Percentiles rank a stretch among this genome's conserved stretches.
Evolutionary conservation across 768 basidiomycete genomes (phyloP).

Genomic region (Suillus subluteus): DNA sequence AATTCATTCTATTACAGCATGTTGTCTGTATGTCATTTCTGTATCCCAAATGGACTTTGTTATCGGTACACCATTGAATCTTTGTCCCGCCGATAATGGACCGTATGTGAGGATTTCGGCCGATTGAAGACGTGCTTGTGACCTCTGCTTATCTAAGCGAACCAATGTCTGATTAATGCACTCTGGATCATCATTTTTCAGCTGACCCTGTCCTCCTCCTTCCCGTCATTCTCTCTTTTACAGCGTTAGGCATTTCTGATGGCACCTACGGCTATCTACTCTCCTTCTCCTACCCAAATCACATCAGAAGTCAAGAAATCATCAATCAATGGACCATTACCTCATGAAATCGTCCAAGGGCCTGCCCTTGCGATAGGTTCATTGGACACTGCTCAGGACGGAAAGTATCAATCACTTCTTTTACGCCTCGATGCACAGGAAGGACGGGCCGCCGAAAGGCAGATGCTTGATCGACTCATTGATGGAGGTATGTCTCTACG

Average conservation of each 20-base stretch:
- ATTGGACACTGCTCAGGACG: constrained; percentile 75
- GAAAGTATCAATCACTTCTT: constrained; percentile 74
- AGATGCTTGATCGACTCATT: constrained; percentile 81
- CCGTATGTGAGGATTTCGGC: neutral
- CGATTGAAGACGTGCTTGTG: constrained; percentile 3
- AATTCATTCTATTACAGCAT: constrained; percentile 8
- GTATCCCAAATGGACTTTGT: neutral
- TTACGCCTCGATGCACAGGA: constrained; percentile 54
- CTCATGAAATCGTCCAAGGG: constrained; percentile 35
- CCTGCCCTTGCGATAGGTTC: constrained; percentile 78
- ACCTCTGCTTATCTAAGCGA: constrained; percentile 22
- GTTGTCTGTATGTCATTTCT: constrained; percentile 6
- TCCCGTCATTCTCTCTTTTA: neutral
- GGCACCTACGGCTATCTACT: constrained; percentile 64
- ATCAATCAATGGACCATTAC: constrained; percentile 12
- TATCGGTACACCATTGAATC: neutral
- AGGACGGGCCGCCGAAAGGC: constrained; percentile 62
- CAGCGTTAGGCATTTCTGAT: constrained; percentile 36
- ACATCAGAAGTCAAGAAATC: constrained; percentile 21
- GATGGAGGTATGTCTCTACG: constrained; percentile 64
- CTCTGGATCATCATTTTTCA: neutral
- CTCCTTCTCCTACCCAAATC: constrained; percentile 19
- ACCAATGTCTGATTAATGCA: constrained; percentile 23
- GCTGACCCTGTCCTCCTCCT: constrained; percentile 7
- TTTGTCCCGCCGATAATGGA: neutral